Evolutionary conservation across 208 protist species (phyloP).

Genomic region (Phytomonas sp.): DNA sequence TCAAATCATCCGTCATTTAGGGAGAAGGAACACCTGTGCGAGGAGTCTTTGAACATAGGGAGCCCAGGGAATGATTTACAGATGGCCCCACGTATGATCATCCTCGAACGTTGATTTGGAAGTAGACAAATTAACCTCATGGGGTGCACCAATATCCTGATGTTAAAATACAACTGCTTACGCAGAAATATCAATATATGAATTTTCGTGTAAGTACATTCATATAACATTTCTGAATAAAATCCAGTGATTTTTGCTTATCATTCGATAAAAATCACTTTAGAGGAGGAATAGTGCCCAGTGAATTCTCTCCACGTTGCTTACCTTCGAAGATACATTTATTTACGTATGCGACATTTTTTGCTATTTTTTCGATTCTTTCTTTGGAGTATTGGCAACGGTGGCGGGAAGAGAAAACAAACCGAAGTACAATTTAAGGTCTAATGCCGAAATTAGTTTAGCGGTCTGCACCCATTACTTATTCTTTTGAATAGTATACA

Average conservation of each 20-base stretch:
- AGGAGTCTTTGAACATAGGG: no score
- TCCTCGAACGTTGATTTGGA: neutral
- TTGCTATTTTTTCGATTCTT: neutral
- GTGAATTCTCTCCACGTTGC: no score
- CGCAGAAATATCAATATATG: constrained; percentile 6
- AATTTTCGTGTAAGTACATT: neutral
- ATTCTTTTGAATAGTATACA: neutral
- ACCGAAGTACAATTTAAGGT: neutral
- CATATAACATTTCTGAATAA: no score
- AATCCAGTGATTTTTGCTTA: no score
- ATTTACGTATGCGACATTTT: no score
- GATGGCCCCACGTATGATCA: no score
- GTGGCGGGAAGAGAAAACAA: neutral
- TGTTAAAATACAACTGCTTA: neutral
- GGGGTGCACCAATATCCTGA: neutral
- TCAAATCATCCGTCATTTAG: no score
- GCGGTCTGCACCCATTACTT: neutral
- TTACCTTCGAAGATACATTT: no score
- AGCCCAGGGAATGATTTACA: no score
- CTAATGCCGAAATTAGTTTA: neutral
- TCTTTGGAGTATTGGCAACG: neutral
- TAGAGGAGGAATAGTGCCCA: no score
- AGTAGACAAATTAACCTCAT: neutral
- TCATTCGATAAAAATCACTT: no score
- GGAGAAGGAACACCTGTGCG: no score